Evolutionary conservation across 176 grass and related monocot species (phyloP).

Genomic region (Otatea glauca): DNA sequence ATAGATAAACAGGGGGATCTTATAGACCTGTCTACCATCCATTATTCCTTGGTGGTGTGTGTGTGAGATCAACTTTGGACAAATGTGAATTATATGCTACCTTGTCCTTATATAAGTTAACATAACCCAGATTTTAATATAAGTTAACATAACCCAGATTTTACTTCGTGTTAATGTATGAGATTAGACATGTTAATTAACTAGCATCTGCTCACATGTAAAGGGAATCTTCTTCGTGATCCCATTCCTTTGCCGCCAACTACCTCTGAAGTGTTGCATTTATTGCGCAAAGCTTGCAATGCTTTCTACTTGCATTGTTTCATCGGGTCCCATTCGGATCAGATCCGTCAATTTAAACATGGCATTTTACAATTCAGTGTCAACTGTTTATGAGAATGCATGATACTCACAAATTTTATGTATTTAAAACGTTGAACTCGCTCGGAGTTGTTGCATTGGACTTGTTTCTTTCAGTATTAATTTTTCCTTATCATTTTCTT

Average conservation of each 20-base stretch:
- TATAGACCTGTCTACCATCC: constrained; percentile 21
- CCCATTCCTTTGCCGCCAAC: background rate
- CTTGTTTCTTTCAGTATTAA: background rate
- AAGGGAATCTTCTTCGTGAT: constrained; percentile 16
- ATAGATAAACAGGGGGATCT: background rate
- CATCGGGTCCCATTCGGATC: constrained; percentile 1
- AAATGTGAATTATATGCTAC: background rate
- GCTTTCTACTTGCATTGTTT: background rate
- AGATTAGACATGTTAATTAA: constrained; percentile 21
- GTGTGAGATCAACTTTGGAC: background rate
- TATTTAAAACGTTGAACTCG: background rate
- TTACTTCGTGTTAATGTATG: constrained; percentile 25
- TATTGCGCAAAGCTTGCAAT: background rate
- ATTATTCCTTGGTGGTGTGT: background rate
- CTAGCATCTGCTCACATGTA: constrained; percentile 30
- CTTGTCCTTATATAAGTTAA: background rate
- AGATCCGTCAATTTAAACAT: constrained; percentile 10
- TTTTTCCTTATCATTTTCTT: background rate
- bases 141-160: background rate
- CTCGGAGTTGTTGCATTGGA: background rate
- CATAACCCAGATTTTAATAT: background rate
- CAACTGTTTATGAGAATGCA: constrained; percentile 11
- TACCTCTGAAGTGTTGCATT: constrained; percentile 11
- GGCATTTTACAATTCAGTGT: constrained; percentile 17
- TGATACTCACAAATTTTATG: constrained; percentile 8